Evolutionary conservation across 2,329 filamentous ascomycete genomes (phyloP), one percentile per base, ranked within the genome.

Genomic region (Lecanosticta acicola): DNA sequence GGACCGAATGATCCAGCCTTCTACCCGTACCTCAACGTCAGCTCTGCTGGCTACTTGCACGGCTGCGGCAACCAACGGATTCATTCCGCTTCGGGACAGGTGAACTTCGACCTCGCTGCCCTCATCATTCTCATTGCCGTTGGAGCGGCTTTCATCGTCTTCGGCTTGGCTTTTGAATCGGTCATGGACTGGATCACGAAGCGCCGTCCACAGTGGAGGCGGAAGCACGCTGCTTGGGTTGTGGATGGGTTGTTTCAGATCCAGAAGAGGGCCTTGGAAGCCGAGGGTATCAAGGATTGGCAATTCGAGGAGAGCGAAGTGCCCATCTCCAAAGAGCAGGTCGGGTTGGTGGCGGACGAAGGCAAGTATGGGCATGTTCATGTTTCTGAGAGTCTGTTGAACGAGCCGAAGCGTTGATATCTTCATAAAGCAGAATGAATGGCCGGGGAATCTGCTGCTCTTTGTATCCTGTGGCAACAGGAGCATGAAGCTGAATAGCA

Each of bases 31-130:
- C 26, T 8, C 26, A 32, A 32, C n/a, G n/a, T n/a, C n/a, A n/a
- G n/a, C n/a, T n/a, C n/a, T n/a, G n/a, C n/a, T n/a, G n/a, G n/a
- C n/a, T n/a, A n/a, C n/a, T n/a, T n/a, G n/a, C 26, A 32, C 26
- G 26, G 8, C 26, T 32, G 26, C n/a, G n/a, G 8, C 26, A n/a
- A 32, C n/a, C 26, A 32, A n/a, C 8, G 26, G n/a, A 32, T 32
- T 32, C 26, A n/a, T n/a, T 8, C 8, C n/a, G 26, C 26, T n/a
- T n/a, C 8, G n/a, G 26, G n/a, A 8, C 26, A 32, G 26, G 26
- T 32, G 8, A 41, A 41, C 29, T 41, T 41, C 39, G 26, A 41
- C 16, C 21, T 41, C 13, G 21, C 39, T 7, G 39, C 19, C 10
- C 39, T 41, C 4, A 41, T 41, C 29, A 18, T 41, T 17, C 26